These are phyloP conservation scores for Dentipellis fragilis DNA, from an alignment of 768 basidiomycete genomes.

Conservation along the genomic window DNA sequence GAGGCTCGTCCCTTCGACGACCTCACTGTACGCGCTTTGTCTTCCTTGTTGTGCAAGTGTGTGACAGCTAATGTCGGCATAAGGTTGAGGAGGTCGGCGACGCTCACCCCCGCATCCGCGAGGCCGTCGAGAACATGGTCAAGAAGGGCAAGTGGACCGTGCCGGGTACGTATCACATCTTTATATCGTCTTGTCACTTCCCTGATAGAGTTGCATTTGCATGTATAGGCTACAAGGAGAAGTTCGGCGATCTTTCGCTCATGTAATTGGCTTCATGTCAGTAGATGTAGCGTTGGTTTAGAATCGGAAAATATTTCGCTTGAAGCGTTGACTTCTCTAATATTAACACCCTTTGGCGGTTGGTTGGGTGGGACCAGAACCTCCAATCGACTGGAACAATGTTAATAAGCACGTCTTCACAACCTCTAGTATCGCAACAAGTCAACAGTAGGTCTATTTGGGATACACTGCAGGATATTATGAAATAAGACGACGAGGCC, in stretches of 20 bases:
- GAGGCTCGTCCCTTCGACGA: constrained; percentile 96
- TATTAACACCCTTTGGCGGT: too few relatives aligned
- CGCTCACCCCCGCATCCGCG: constrained; percentile 85
- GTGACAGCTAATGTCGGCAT: background rate
- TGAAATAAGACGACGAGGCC: too few relatives aligned
- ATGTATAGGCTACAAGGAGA: constrained; percentile 67
- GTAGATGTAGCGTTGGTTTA: background rate
- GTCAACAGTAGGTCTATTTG: too few relatives aligned
- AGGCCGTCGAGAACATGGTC: constrained; percentile 90
- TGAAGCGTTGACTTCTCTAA: background rate
- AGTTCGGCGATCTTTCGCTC: constrained; percentile 89
- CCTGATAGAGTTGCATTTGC: background rate
- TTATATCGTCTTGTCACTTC: background rate
- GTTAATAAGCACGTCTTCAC: too few relatives aligned
- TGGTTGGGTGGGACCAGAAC: too few relatives aligned
- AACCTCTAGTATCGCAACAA: too few relatives aligned
- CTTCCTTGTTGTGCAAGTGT: background rate
- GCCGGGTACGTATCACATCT: constrained; percentile 34
- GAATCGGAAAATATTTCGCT: background rate
- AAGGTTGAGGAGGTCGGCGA: constrained; percentile 84
- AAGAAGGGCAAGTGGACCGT: constrained; percentile 99
- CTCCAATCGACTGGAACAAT: too few relatives aligned
- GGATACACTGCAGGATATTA: too few relatives aligned
- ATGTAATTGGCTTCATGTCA: constrained; percentile 43
- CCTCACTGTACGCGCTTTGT: constrained; percentile 60